Percentiles rank a stretch among this genome's conserved stretches.
phyloP scores from a whole-genome alignment of 352 stramenopile species.

The Phytophthora boehmeriae region DNA sequence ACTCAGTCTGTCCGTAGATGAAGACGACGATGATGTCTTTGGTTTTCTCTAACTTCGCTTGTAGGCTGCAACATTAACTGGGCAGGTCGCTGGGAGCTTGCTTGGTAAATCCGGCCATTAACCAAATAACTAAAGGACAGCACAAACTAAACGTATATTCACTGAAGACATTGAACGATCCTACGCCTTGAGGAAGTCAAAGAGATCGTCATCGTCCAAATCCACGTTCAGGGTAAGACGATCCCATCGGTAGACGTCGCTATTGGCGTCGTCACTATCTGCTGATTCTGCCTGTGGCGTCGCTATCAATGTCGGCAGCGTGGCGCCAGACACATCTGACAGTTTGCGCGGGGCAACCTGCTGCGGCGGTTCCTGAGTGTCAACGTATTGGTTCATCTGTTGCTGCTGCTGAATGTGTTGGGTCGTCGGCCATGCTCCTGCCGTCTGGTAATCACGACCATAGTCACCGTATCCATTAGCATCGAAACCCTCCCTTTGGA shows the following conservation, averaged over 20 bases:
- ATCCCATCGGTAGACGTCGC: conserved; percentile 64
- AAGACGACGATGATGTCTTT: conserved; percentile 31
- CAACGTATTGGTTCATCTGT: background rate
- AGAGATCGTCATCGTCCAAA: conserved; percentile 77
- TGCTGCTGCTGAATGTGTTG: conserved; percentile 25
- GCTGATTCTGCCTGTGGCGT: conserved; percentile 2
- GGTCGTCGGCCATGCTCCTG: conserved; percentile 1
- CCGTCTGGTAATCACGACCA: conserved; percentile 9
- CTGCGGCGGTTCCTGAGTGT: conserved; percentile 10
- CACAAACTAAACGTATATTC: background rate
- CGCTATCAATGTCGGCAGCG: conserved; percentile 11
- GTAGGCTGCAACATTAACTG: conserved; percentile 6
- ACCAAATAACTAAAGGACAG: background rate
- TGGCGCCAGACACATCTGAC: background rate
- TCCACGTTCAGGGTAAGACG: conserved; percentile 70
- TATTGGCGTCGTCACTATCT: conserved; percentile 33
- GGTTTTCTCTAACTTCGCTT: conserved; percentile 21
- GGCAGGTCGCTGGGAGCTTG: background rate
- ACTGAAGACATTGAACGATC: background rate
- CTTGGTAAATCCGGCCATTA: background rate
- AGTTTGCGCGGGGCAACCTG: conserved; percentile 4
- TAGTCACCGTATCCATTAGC: background rate
- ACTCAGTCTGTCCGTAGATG: conserved; percentile 26
- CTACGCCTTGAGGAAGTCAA: conserved; percentile 79
- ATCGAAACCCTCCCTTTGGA: conserved; percentile 14